Percentiles rank a stretch among this genome's conserved stretches.
These are phyloP conservation scores for Penicillium freii DNA, from an alignment of 2,329 filamentous ascomycete genomes.

Conservation along the genomic window DNA sequence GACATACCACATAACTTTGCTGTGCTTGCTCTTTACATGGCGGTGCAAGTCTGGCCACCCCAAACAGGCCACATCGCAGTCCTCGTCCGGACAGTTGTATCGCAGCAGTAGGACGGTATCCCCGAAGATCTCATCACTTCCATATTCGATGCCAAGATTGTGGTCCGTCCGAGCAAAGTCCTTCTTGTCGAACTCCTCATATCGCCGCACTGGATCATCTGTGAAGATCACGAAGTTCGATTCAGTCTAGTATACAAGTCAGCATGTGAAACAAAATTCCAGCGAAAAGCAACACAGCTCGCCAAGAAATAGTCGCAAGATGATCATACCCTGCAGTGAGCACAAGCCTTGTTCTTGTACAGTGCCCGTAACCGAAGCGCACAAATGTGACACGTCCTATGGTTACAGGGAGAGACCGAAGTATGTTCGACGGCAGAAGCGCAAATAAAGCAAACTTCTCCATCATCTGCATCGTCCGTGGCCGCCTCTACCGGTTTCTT, in stretches of 20 bases:
- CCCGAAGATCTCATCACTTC: slow-evolving; percentile 82
- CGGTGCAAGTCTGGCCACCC: slow-evolving; percentile 75
- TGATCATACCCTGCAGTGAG: slow-evolving; percentile 79
- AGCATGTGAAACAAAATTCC: slow-evolving; percentile 10
- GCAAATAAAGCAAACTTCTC: slow-evolving; percentile 95
- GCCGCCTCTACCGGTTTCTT: slow-evolving; percentile 31
- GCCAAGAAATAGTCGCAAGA: background rate
- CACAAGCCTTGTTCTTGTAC: slow-evolving; percentile 94
- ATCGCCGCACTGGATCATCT: slow-evolving; percentile 76
- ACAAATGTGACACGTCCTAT: slow-evolving; percentile 95
- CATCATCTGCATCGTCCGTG: slow-evolving; percentile 58
- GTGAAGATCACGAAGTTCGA: slow-evolving; percentile 81
- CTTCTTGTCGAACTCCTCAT: slow-evolving; percentile 71
- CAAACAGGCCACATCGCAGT: slow-evolving; percentile 81
- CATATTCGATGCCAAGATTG: slow-evolving; percentile 88
- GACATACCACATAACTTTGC: slow-evolving; percentile 76
- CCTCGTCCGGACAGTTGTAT: slow-evolving; percentile 88
- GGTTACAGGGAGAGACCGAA: slow-evolving; percentile 89
- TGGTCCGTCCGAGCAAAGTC: slow-evolving; percentile 79
- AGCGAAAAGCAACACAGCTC: background rate
- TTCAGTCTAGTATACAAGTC: slow-evolving; percentile 38
- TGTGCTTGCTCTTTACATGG: slow-evolving; percentile 78
- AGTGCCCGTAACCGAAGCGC: slow-evolving; percentile 84
- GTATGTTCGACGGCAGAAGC: slow-evolving; percentile 85
- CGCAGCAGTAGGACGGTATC: slow-evolving; percentile 84